Evolutionary conservation across 805 yeast species (phyloP).

Genomic region (Wickerhamomyces xylosicus): DNA sequence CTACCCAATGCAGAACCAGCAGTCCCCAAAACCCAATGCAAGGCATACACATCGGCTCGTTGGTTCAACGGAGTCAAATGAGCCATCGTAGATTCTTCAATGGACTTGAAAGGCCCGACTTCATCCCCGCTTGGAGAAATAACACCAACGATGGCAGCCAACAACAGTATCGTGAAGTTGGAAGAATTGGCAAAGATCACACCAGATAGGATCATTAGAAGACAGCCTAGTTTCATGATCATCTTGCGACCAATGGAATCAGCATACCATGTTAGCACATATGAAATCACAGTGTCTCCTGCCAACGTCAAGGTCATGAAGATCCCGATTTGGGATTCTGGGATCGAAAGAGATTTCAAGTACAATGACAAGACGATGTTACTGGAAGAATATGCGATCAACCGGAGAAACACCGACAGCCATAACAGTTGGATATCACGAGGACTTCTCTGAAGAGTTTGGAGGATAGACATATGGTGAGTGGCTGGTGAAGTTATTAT

Average conservation of each 20-base stretch:
- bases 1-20: constrained; percentile 72
- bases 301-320: constrained; percentile 75
- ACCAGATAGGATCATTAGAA: constrained; percentile 64
- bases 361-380: constrained; percentile 70
- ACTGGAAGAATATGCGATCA: constrained; percentile 68
- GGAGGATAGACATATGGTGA: not conserved
- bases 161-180: constrained; percentile 42
- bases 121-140: constrained; percentile 87
- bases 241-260: constrained; percentile 57
- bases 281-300: constrained; percentile 71
- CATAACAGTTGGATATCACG: constrained; percentile 55
- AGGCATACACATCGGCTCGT: constrained; percentile 67
- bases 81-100: constrained; percentile 77
- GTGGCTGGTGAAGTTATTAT: no score
- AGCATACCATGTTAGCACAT: constrained; percentile 67
- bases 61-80: constrained; percentile 57
- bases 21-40: constrained; percentile 60
- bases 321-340: constrained; percentile 54
- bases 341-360: constrained; percentile 41
- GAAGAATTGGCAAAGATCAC: constrained; percentile 46
- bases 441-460: constrained; percentile 5
- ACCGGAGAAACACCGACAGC: constrained; percentile 57
- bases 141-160: constrained; percentile 76
- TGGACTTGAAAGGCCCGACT: constrained; percentile 81
- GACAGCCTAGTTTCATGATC: constrained; percentile 53